Percentiles rank a stretch among this genome's conserved stretches.
These are phyloP conservation scores for Lipomyces sp. DNA, from an alignment of 805 yeast genomes.

Conservation along the genomic window DNA sequence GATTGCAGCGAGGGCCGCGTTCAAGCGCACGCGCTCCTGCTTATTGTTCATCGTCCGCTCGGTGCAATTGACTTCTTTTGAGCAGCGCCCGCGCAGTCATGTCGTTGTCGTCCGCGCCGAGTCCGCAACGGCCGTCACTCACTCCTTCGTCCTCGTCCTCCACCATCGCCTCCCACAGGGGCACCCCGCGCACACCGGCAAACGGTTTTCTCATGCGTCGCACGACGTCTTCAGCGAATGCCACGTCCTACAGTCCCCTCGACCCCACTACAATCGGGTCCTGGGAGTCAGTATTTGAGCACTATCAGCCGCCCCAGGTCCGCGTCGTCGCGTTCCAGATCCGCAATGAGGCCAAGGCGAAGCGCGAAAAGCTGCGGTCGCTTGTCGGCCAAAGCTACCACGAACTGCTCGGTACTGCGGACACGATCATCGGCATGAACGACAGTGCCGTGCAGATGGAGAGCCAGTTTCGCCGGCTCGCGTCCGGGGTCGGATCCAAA, in stretches of 20 bases:
- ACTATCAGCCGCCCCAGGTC: conserved; percentile 23
- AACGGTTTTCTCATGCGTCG: not conserved
- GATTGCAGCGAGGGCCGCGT: too few relatives aligned
- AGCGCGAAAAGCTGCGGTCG: conserved; percentile 22
- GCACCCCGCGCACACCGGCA: too few relatives aligned
- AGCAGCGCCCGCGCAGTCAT: too few relatives aligned
- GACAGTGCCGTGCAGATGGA: conserved; percentile 14
- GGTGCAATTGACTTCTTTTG: not conserved
- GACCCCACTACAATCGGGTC: conserved; percentile 16
- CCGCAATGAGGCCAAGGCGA: conserved; percentile 21
- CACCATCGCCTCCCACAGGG: not conserved
- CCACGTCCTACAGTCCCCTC: not conserved
- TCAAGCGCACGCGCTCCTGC: too few relatives aligned
- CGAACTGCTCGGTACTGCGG: conserved; percentile 25
- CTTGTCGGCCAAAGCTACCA: conserved; percentile 29
- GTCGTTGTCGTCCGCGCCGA: too few relatives aligned
- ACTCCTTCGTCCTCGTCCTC: not conserved
- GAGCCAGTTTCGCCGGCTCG: conserved; percentile 9
- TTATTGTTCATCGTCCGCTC: too few relatives aligned
- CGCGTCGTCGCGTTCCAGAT: conserved; percentile 24
- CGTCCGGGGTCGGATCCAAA: conserved; percentile 13
- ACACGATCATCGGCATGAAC: conserved; percentile 23
- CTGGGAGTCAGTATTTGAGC: conserved; percentile 23
- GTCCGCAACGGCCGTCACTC: not conserved
- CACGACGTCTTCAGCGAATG: not conserved